Conservation (phyloP, 1,284 basidiomycete genomes). For the Leccinum subrobustum region DNA sequence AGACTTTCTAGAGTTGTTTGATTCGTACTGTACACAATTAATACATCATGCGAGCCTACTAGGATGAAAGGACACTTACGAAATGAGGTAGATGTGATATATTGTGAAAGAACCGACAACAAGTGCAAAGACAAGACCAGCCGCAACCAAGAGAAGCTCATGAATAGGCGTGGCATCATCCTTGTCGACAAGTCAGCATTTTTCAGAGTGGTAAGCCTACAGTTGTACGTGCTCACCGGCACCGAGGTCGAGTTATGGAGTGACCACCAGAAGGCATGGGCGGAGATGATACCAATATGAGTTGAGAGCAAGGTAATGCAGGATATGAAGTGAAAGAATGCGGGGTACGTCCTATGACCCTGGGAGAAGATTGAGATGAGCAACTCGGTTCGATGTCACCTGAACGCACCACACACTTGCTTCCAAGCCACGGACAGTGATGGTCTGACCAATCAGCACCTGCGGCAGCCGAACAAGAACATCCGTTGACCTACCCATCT, state of each 20-base stretch:
- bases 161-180: slow-evolving; percentile 70
- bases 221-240: slow-evolving; percentile 40
- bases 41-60: not conserved
- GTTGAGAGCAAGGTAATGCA: slow-evolving; percentile 64
- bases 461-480: slow-evolving; percentile 6
- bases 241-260: slow-evolving; percentile 60
- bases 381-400: not conserved
- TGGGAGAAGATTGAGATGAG: slow-evolving; percentile 29
- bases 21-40: slow-evolving; percentile 60
- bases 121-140: slow-evolving; percentile 62
- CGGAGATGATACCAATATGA: slow-evolving; percentile 60
- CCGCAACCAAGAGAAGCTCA: slow-evolving; percentile 62
- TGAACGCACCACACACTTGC: slow-evolving; percentile 70
- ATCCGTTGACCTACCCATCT: slow-evolving; percentile 63
- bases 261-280: slow-evolving; percentile 61
- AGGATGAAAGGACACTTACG: slow-evolving; percentile 48
- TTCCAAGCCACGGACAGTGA: slow-evolving; percentile 85
- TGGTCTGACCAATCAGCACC: slow-evolving; percentile 56
- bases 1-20: slow-evolving; percentile 84
- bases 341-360: slow-evolving; percentile 84
- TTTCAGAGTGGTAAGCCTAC: not conserved
- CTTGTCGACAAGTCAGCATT: slow-evolving; percentile 34
- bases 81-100: slow-evolving; percentile 80
- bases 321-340: slow-evolving; percentile 81
- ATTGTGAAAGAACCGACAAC: slow-evolving; percentile 74